Conservation (phyloP, 148 eudicot genomes). For the Salicornia ramosissima region DNA sequence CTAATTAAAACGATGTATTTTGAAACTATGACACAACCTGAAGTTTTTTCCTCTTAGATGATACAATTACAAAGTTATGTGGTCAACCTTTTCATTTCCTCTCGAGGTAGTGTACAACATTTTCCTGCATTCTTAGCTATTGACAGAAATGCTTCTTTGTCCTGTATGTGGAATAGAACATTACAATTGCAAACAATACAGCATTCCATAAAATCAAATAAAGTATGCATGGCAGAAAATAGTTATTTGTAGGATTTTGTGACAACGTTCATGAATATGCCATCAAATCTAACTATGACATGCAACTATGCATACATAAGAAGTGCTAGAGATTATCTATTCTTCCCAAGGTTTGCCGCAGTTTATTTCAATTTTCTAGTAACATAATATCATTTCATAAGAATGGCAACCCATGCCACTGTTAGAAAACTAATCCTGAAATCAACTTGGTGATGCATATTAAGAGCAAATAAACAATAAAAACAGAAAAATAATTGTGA, state of each 20-base stretch:
- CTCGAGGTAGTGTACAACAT: conserved; percentile 18
- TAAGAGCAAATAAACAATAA: neutral
- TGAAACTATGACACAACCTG: conserved; percentile 1
- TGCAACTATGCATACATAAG: neutral
- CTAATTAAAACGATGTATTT: too few relatives aligned
- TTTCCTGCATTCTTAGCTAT: conserved; percentile 29
- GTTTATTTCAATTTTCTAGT: neutral
- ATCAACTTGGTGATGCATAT: neutral
- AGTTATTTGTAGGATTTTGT: neutral
- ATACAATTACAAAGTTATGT: conserved; percentile 2
- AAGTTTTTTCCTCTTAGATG: conserved; percentile 13
- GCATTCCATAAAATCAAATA: neutral
- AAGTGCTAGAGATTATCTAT: neutral
- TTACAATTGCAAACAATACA: conserved; percentile 14
- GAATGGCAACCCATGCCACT: conserved; percentile 5
- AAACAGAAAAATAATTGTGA: neutral
- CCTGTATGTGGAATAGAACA: conserved; percentile 30
- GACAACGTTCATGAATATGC: conserved; percentile 2
- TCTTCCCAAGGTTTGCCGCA: conserved; percentile 2
- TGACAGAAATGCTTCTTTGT: conserved; percentile 31
- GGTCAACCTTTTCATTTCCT: conserved; percentile 34
- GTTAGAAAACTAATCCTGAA: neutral
- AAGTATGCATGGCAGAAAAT: neutral
- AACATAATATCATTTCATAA: neutral
- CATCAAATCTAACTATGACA: neutral